Base-by-base conservation (phyloP, 768 basidiomycete species). In the Psilocybe cyanescens region DNA sequence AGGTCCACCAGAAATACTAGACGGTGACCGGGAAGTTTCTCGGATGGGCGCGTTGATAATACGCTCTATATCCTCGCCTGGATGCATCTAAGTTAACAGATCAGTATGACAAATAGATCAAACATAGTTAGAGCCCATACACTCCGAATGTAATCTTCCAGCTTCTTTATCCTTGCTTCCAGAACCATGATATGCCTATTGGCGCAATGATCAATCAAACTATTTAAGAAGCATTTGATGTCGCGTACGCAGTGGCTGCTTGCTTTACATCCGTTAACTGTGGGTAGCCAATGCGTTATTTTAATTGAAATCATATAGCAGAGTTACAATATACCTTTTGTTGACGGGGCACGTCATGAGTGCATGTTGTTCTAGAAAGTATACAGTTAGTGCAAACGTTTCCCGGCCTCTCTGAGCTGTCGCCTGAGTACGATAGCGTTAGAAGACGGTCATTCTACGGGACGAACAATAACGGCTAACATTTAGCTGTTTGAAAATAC, bases 361-460 rank as follows among this genome's bases (percentile, higher is more conserved):
- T 83, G 68, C 88, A 89, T 41, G 80, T 76, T 1, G 79, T 74
- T 41, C 74, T 76, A 48, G 79, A 81, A 1, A 77, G 66, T 1
- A 76, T 75, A 65, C 88, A 89, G 64, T 86, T 87, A 0, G 86
- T 79, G 67, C 88, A 89, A 47, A 74, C 70, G 24, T 82, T 83
- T 3, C 76, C 75, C 3, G 81, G 81, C 80, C 82, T 84, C 58
- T 79, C 81, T 19, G 85, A 83, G 63, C 88, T 89, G 61, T 90
- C 85, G 64, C 86, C 85, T 86, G 51, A n/a, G 14, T 4, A 35
- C 19, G 49, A 28, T 5, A 9, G 31, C 17, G 30, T 6, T 11
- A 33, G 56, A 51, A 11, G 57, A 30, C 44, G 31, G 19, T 29
- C 6, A 35, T 55, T 62, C 52, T 39, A 52, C 11, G 39, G 47